A percentile compares a stretch with the other conserved stretches of the same genome.
These are phyloP conservation scores for Camelina laxa DNA, from an alignment of 345 rosid species.

Conservation along the genomic window DNA sequence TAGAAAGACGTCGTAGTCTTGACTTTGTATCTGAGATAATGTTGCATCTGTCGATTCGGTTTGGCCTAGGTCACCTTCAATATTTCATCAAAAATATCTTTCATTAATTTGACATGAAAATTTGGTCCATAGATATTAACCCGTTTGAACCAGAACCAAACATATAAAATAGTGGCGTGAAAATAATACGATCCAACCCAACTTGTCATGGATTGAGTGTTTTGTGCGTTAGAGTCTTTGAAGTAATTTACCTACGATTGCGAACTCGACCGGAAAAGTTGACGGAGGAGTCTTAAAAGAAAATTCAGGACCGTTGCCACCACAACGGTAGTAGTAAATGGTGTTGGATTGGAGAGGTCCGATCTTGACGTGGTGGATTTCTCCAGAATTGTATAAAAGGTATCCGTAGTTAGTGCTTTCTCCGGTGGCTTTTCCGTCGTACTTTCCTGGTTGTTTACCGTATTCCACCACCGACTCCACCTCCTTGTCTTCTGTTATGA, in stretches of 20 bases:
- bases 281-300: slow-evolving; percentile 86
- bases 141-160: slow-evolving; percentile 25
- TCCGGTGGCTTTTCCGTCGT: slow-evolving; percentile 57
- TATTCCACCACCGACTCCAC: slow-evolving; percentile 66
- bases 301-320: slow-evolving; percentile 70
- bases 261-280: slow-evolving; percentile 74
- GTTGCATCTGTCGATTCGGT: slow-evolving; percentile 88
- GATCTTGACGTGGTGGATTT: slow-evolving; percentile 82
- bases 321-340: slow-evolving; percentile 73
- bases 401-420: slow-evolving; percentile 61
- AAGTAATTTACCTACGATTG: slow-evolving; percentile 60
- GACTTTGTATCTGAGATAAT: slow-evolving; percentile 52
- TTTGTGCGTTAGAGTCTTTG: not conserved
- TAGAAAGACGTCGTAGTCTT: slow-evolving; percentile 74
- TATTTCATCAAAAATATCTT: not conserved
- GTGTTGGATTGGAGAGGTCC: slow-evolving; percentile 76
- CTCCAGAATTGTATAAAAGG: slow-evolving; percentile 70
- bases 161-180: not conserved
- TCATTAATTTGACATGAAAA: not conserved
- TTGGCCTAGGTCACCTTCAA: slow-evolving; percentile 88
- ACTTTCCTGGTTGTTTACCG: slow-evolving; percentile 58
- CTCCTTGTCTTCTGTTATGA: slow-evolving; percentile 64
- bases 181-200: not conserved
- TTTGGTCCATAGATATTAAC: not conserved
- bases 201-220: not conserved